phyloP scores from a whole-genome alignment of 371 early-diverging fungal genomes.

The Rhizopus sp. region DNA sequence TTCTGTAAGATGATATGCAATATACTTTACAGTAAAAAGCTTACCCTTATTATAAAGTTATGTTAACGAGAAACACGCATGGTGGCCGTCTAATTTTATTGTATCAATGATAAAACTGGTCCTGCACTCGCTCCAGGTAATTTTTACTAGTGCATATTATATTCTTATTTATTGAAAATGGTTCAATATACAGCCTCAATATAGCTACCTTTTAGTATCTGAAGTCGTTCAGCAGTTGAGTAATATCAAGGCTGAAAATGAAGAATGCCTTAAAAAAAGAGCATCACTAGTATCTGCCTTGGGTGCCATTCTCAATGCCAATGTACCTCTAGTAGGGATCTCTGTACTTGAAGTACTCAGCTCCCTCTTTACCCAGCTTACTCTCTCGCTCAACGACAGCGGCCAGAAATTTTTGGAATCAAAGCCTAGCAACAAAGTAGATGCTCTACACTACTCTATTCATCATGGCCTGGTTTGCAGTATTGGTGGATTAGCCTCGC shows the following conservation, averaged over 20 bases:
- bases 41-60: conserved; percentile 26
- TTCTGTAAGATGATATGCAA: conserved; percentile 25
- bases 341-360: conserved; percentile 84
- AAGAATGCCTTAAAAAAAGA: conserved; percentile 44
- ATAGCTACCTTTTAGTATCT: conserved; percentile 68
- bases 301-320: conserved; percentile 55
- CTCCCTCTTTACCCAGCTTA: conserved; percentile 62
- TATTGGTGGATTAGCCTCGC: conserved; percentile 74
- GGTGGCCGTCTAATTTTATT: conserved; percentile 64
- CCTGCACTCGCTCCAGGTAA: conserved; percentile 57
- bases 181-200: conserved; percentile 49
- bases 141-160: background rate
- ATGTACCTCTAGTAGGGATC: conserved; percentile 68
- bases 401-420: conserved; percentile 12
- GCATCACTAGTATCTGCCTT: conserved; percentile 61
- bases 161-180: no score
- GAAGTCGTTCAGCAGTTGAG: conserved; percentile 65
- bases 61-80: conserved; percentile 59
- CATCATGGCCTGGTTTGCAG: conserved; percentile 56
- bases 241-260: conserved; percentile 17
- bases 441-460: conserved; percentile 41
- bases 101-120: conserved; percentile 62
- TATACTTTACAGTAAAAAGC: background rate
- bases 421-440: conserved; percentile 8
- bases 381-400: conserved; percentile 42